A percentile compares a stretch with the other conserved stretches of the same genome.
phyloP scores from a whole-genome alignment of 352 stramenopile genomes.

The Globisporangium emineosum region DNA sequence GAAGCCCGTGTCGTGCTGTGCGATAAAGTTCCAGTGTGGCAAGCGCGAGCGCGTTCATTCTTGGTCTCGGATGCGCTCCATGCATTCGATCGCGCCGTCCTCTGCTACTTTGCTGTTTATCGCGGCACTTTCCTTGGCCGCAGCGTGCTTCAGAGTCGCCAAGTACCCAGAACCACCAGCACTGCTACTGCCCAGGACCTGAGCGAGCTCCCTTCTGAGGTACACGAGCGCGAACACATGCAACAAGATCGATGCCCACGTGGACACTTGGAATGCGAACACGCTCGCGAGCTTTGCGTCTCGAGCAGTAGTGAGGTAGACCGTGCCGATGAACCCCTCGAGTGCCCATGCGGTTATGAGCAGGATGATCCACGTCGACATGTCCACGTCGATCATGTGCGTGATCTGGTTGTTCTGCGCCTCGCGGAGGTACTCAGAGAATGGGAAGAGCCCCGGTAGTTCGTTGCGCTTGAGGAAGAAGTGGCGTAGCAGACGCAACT shows the following conservation, averaged over 20 bases:
- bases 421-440: constrained; percentile 69
- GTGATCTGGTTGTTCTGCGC: constrained; percentile 74
- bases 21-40: constrained; percentile 1
- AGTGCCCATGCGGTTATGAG: constrained; percentile 44
- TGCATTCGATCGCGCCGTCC: background rate
- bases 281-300: constrained; percentile 29
- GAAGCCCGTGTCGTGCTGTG: constrained; percentile 24
- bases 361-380: constrained; percentile 61
- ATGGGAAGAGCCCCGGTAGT: constrained; percentile 53
- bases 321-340: constrained; percentile 13
- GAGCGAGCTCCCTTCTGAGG: constrained; percentile 25
- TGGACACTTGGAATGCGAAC: constrained; percentile 29
- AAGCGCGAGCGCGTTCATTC: background rate
- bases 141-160: background rate
- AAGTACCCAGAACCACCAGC: constrained; percentile 1
- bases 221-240: constrained; percentile 37
- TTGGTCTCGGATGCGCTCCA: constrained; percentile 18
- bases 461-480: constrained; percentile 41
- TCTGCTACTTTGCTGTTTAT: constrained; percentile 17
- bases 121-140: constrained; percentile 1
- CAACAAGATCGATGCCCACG: constrained; percentile 31
- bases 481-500: constrained; percentile 38
- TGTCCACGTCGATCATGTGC: constrained; percentile 75
- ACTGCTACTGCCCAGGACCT: constrained; percentile 27
- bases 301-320: constrained; percentile 13